Conservation (phyloP, 139 green algal genomes). For the Marvania coccoides region DNA sequence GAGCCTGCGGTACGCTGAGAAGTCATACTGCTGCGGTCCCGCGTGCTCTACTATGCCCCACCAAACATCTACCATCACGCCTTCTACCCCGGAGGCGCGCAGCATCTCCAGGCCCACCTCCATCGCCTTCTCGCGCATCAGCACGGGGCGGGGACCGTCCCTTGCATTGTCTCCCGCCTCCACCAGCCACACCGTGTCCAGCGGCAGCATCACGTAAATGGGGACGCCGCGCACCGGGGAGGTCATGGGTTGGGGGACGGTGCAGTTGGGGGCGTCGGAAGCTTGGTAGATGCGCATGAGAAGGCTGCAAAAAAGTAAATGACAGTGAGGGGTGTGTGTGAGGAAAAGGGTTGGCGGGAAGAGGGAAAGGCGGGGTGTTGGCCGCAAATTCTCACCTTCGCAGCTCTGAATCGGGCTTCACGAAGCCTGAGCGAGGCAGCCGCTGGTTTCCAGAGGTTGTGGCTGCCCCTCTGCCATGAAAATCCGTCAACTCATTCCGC, state of each 20-base stretch:
- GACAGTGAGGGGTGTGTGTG: background rate
- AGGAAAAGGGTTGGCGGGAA: background rate
- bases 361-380: background rate
- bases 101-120: conserved; percentile 76
- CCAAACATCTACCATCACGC: conserved; percentile 92
- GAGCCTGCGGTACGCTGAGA: conserved; percentile 65
- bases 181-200: conserved; percentile 94
- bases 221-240: conserved; percentile 45
- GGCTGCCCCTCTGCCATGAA: background rate
- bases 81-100: conserved; percentile 71
- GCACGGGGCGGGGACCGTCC: conserved; percentile 27
- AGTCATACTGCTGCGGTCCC: conserved; percentile 74
- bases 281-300: conserved; percentile 8
- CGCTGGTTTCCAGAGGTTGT: background rate
- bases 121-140: conserved; percentile 78
- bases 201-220: conserved; percentile 97
- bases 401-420: conserved; percentile 19
- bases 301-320: conserved; percentile 6
- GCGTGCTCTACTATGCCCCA: conserved; percentile 79
- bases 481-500: background rate
- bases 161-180: conserved; percentile 39
- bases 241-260: background rate
- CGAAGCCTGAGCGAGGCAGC: conserved; percentile 1
- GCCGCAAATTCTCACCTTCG: background rate
- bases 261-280: background rate